Evolutionary conservation across 305 asterid genomes (phyloP), one percentile per base, ranked within the genome.

Genomic region (Solanum hybrid): DNA sequence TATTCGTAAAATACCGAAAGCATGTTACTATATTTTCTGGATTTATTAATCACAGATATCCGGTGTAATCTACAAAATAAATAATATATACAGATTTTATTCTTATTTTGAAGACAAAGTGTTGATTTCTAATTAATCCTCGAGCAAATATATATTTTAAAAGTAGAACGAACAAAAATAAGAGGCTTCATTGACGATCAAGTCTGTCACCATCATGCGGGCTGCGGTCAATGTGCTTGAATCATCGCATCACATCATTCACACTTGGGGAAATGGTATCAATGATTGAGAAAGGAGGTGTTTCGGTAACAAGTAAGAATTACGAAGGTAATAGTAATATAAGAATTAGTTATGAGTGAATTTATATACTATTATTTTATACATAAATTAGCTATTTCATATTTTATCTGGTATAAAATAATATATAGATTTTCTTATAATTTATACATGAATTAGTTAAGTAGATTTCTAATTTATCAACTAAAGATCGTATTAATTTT

Each of bases 21-120:
- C 4, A 4, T 4, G 34, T 3, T 9, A 37, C 11, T 24, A 80
- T n/a, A 37, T 79, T 37, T 79, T 57, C 24, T 24, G 24, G 2
- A 57, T 20, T 16, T 51, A 51, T 51, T 51, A 4, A 4, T 46
- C 61, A 46, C 18, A 40, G 5, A 11, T 51, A 57, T 57, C 10
- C 67, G 0, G 1, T 18, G n/a, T 20, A 7, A 61, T 61, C 2
- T 7, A 24, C 33, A 69, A n/a, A 24, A 24, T 69, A 5, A 24
- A 24, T 0, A 20, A 61, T 3, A 61, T 8, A 0, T 18, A 16
- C 5, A 57, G 0, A 18, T 57, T 57, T 20, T 57, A 57, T 57
- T 57, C 24, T 0, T 18, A 57, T 18, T 0, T 57, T 7, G 4
- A 57, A 57, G 61, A 46, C 0, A 46, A 57, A 57, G 0, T 1